phyloP scores from a whole-genome alignment of 495 filamentous ascomycete species.

The Elaphomyces granulatus region DNA sequence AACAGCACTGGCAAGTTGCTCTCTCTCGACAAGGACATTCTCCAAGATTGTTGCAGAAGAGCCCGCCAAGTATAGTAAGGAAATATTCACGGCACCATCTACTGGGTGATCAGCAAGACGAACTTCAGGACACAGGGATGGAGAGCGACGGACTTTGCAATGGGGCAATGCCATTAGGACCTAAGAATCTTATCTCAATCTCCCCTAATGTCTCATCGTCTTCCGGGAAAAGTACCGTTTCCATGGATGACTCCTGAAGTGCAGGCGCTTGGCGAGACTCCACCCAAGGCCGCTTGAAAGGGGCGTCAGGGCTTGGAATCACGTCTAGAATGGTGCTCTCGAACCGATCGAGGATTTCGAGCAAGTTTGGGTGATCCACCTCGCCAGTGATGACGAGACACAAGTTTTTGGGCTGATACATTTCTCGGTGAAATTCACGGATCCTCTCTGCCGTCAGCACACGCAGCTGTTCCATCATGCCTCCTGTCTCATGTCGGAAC shows the following conservation, averaged over 20 bases:
- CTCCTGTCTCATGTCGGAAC: slow-evolving; percentile 93
- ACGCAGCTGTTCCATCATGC: slow-evolving; percentile 84
- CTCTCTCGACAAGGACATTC: slow-evolving; percentile 83
- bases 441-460: slow-evolving; percentile 80
- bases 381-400: slow-evolving; percentile 83
- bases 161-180: slow-evolving; percentile 58
- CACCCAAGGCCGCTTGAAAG: slow-evolving; percentile 82
- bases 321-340: slow-evolving; percentile 73
- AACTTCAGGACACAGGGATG: neutral
- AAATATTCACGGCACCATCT: slow-evolving; percentile 56
- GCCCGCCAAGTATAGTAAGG: slow-evolving; percentile 73
- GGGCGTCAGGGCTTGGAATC: slow-evolving; percentile 54
- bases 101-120: slow-evolving; percentile 12
- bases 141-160: slow-evolving; percentile 31
- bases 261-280: slow-evolving; percentile 66
- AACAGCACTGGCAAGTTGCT: slow-evolving; percentile 76
- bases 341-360: slow-evolving; percentile 71
- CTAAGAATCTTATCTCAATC: slow-evolving; percentile 68
- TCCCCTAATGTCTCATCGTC: slow-evolving; percentile 90
- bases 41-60: slow-evolving; percentile 88
- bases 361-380: slow-evolving; percentile 65
- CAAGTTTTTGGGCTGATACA: slow-evolving; percentile 97
- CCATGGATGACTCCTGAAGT: slow-evolving; percentile 50
- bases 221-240: slow-evolving; percentile 85
- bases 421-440: slow-evolving; percentile 79